These are phyloP conservation scores for Capronia americana DNA, from an alignment of 2,329 filamentous ascomycete species.

Conservation along the genomic window DNA sequence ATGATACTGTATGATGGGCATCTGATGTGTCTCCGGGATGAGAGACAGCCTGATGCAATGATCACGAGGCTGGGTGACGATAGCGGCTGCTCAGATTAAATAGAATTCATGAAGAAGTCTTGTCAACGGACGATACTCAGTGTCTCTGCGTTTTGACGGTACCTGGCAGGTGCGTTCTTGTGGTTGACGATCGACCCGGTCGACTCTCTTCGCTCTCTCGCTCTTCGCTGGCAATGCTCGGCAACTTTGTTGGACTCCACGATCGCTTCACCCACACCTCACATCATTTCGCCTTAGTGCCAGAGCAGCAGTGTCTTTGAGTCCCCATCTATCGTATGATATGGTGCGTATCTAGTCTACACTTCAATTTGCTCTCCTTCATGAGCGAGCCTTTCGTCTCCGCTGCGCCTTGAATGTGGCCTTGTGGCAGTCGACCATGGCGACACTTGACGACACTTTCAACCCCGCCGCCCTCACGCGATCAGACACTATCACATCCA, in stretches of 20 bases:
- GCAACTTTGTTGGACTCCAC: background rate
- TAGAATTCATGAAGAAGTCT: background rate
- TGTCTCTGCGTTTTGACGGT: background rate
- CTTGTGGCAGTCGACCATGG: slow-evolving; percentile 25
- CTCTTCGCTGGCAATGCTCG: background rate
- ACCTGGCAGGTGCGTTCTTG: background rate
- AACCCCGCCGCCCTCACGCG: slow-evolving; percentile 44
- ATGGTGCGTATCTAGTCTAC: background rate
- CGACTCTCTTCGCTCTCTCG: background rate
- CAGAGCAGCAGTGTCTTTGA: background rate
- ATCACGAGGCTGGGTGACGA: slow-evolving; percentile 16
- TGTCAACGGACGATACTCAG: too few relatives aligned
- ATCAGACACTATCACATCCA: slow-evolving; percentile 38
- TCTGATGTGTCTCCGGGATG: slow-evolving; percentile 6
- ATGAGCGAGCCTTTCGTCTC: background rate
- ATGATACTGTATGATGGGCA: slow-evolving; percentile 7
- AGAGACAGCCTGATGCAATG: slow-evolving; percentile 13
- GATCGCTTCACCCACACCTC: background rate
- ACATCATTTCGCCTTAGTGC: background rate
- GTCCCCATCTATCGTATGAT: background rate
- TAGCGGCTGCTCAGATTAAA: background rate
- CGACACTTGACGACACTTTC: slow-evolving; percentile 42
- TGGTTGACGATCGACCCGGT: background rate
- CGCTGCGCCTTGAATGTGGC: background rate
- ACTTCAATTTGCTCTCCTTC: background rate